phyloP scores from a whole-genome alignment of 208 protist species.

The Acanthamoeba polyphaga region DNA sequence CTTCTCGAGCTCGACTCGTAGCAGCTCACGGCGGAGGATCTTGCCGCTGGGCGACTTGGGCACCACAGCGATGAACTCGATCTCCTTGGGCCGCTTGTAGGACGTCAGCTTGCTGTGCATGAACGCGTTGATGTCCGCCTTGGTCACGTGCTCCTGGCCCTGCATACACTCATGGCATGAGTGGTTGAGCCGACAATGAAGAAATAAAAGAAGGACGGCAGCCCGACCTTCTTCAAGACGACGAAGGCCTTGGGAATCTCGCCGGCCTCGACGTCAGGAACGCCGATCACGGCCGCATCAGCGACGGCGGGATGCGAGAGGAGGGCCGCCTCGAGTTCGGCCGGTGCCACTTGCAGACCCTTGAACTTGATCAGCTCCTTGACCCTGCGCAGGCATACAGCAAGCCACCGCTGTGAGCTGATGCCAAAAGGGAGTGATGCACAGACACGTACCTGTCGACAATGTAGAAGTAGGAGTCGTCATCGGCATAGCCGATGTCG shows the following conservation, averaged over 20 bases:
- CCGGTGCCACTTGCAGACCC: conserved; percentile 93
- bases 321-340: conserved; percentile 89
- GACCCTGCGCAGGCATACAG: conserved; percentile 79
- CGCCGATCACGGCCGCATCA: conserved; percentile 91
- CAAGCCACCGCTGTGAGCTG: not conserved
- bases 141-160: conserved; percentile 63
- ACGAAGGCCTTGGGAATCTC: conserved; percentile 91
- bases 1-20: conserved; percentile 8
- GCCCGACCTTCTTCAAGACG: conserved; percentile 70
- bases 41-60: conserved; percentile 91
- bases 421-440: too few species aligned
- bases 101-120: conserved; percentile 84
- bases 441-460: not conserved
- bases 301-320: conserved; percentile 77
- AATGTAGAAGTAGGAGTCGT: conserved; percentile 58
- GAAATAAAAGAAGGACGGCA: too few species aligned
- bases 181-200: not conserved
- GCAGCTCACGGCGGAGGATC: conserved; percentile 88
- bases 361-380: conserved; percentile 96
- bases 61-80: conserved; percentile 89
- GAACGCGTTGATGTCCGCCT: conserved; percentile 87
- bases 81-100: conserved; percentile 91
- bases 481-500: conserved; percentile 47
- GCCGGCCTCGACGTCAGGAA: conserved; percentile 84
- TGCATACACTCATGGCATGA: not conserved